Evolutionary conservation across 2,329 filamentous ascomycete genomes (phyloP).

Genomic region (Anisogramma anomala): DNA sequence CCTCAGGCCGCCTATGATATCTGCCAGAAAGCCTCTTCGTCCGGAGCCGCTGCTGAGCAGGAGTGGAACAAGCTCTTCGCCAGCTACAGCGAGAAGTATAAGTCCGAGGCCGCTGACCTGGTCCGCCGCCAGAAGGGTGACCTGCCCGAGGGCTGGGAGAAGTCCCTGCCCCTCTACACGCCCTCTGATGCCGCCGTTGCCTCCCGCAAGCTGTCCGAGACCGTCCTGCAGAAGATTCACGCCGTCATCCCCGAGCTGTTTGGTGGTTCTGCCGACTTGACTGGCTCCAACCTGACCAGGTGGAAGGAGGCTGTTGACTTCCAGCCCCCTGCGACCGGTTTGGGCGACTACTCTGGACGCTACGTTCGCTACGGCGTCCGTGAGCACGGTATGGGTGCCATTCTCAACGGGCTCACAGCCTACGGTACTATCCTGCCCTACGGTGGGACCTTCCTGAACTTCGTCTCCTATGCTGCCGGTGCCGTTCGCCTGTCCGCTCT

Average conservation of each 20-base stretch:
- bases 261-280: constrained; percentile 94
- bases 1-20: constrained; percentile 89
- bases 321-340: constrained; percentile 75
- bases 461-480: constrained; percentile 94
- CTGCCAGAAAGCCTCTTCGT: constrained; percentile 73
- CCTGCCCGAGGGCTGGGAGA: constrained; percentile 94
- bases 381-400: constrained; percentile 84
- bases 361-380: constrained; percentile 90
- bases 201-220: constrained; percentile 93
- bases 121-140: constrained; percentile 67
- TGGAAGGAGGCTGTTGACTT: constrained; percentile 98
- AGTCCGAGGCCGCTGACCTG: constrained; percentile 70
- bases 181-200: constrained; percentile 73
- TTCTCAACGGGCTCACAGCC: constrained; percentile 89
- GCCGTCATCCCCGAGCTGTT: constrained; percentile 75
- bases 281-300: constrained; percentile 94
- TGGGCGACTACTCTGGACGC: constrained; percentile 82
- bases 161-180: constrained; percentile 82
- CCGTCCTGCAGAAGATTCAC: constrained; percentile 80
- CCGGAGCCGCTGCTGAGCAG: constrained; percentile 79
- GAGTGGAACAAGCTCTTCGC: constrained; percentile 92
- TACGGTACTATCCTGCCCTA: constrained; percentile 94
- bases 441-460: constrained; percentile 96
- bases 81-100: constrained; percentile 72
- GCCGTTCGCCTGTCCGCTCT: constrained; percentile 88